Evolutionary conservation across 2,329 filamentous ascomycete species (phyloP), one percentile per base, ranked within the genome.

Genomic region (Dactylellina cionopaga): DNA sequence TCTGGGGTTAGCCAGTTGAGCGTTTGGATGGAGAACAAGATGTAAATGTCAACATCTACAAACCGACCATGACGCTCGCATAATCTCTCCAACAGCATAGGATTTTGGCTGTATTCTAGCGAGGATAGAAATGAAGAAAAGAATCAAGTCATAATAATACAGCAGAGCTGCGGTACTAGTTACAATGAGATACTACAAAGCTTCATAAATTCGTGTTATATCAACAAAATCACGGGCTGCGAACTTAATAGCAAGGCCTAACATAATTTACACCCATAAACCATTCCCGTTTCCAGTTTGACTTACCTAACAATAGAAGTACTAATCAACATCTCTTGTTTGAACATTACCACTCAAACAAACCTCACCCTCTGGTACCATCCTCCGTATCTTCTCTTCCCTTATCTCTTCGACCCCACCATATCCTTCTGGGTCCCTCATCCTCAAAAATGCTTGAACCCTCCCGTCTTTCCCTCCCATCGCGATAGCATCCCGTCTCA

Each of bases 1-100:
- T 89, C 90, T 54, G 96, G 92, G 79, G 94, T 99, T 75, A 97
- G 98, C 80, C 90, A 95, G 81, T 85, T 99, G 70, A 74, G 75
- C 24, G 64, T 74, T 19, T 77, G 75, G 75, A 77, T 77, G 76
- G 76, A 77, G 73, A 72, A 73, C 24, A 77, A 75, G 69, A 56
- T 77, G 56, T 65, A 73, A 55, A 41, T 29, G 15, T 19, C 37
- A 51, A 19, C 27, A 47, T 27, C 7, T 49, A 22, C 31, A 11
- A 7, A 46, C 24, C 10, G 1, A 47, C 19, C 43, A 24, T 33
- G n/a, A 24, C 47, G 9, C 19, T 49, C 22, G 35, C 43, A 39
- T 39, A 62, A 29, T 2, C 13, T 11, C 1, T 9, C 17, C 35
- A 15, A 59, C 10, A 25, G 9, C 6, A 25, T 17, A 2, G 27